Conservation (phyloP, 2,329 filamentous ascomycete species). For the Ceratocystis smalleyi region DNA sequence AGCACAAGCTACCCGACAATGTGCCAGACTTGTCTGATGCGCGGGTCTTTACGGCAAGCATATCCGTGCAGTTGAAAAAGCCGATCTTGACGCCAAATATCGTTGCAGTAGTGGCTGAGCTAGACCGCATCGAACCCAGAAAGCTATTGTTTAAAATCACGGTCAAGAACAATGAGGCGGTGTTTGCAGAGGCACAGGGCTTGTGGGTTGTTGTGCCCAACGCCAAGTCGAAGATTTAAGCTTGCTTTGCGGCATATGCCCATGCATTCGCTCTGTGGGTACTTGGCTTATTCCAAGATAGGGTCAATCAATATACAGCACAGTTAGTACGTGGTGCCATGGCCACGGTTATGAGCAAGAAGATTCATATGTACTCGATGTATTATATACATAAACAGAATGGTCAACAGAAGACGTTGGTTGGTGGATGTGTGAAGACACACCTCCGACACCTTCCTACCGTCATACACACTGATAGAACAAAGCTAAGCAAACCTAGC, state of each 20-base stretch:
- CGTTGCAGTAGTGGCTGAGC: constrained; percentile 18
- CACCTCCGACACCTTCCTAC: background rate
- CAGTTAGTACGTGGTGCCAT: background rate
- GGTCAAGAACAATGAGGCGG: constrained; percentile 11
- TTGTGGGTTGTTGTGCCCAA: constrained; percentile 10
- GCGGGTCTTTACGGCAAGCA: constrained; percentile 17
- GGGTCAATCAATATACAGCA: no score
- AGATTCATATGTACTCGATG: background rate
- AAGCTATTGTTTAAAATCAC: constrained; percentile 18
- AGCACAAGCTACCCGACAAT: constrained; percentile 14
- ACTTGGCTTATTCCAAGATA: no score
- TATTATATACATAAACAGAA: background rate
- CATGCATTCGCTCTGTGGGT: no score
- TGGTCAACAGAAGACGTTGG: background rate
- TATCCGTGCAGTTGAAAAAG: constrained; percentile 18
- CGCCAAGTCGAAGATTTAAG: constrained; percentile 6
- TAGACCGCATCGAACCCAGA: constrained; percentile 17
- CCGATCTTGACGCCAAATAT: constrained; percentile 17
- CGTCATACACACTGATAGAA: background rate
- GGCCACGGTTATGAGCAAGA: background rate
- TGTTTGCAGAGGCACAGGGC: constrained; percentile 9
- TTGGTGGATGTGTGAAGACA: background rate
- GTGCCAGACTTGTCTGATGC: constrained; percentile 8
- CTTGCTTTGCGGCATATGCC: background rate
- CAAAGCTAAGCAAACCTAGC: background rate